Percentiles rank a stretch among this genome's conserved stretches.
These are phyloP conservation scores for Saitoella complicata DNA, from an alignment of 805 yeast species.

Conservation along the genomic window DNA sequence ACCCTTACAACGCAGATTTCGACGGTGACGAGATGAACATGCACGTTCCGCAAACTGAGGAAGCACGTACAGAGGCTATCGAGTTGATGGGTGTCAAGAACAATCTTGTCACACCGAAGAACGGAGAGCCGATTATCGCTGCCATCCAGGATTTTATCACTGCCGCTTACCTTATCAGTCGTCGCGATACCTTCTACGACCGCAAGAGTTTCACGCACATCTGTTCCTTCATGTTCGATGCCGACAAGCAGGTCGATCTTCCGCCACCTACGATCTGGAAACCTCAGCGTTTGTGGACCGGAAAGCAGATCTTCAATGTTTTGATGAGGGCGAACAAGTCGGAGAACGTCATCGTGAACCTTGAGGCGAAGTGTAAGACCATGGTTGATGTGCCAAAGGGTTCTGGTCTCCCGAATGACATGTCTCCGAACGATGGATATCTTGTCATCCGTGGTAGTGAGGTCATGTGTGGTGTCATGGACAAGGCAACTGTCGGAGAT, in stretches of 20 bases:
- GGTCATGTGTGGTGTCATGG: slow-evolving; percentile 88
- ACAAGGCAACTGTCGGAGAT: slow-evolving; percentile 87
- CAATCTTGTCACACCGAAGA: slow-evolving; percentile 84
- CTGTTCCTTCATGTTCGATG: slow-evolving; percentile 92
- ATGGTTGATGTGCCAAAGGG: slow-evolving; percentile 59
- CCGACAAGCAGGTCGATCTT: slow-evolving; percentile 66
- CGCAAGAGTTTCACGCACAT: slow-evolving; percentile 70
- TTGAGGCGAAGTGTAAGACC: slow-evolving; percentile 90
- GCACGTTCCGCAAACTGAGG: slow-evolving; percentile 98
- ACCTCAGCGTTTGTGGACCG: slow-evolving; percentile 89
- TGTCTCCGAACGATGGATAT: slow-evolving; percentile 96
- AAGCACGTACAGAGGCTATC: slow-evolving; percentile 97
- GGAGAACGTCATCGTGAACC: slow-evolving; percentile 69
- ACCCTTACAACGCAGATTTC: slow-evolving; percentile 98
- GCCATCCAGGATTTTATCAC: slow-evolving; percentile 99
- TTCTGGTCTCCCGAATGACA: slow-evolving; percentile 49
- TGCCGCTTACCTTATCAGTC: slow-evolving; percentile 82
- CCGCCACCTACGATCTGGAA: slow-evolving; percentile 92
- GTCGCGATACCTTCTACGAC: slow-evolving; percentile 85
- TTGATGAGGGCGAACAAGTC: slow-evolving; percentile 65
- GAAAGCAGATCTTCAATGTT: slow-evolving; percentile 84
- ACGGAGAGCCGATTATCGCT: slow-evolving; percentile 98
- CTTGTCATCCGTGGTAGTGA: slow-evolving; percentile 81
- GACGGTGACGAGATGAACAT: slow-evolving; percentile 99
- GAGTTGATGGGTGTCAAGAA: slow-evolving; percentile 95